A percentile compares a stretch with the other conserved stretches of the same genome.
phyloP scores from a whole-genome alignment of 2,329 filamentous ascomycete genomes.

The Alternaria triticina region DNA sequence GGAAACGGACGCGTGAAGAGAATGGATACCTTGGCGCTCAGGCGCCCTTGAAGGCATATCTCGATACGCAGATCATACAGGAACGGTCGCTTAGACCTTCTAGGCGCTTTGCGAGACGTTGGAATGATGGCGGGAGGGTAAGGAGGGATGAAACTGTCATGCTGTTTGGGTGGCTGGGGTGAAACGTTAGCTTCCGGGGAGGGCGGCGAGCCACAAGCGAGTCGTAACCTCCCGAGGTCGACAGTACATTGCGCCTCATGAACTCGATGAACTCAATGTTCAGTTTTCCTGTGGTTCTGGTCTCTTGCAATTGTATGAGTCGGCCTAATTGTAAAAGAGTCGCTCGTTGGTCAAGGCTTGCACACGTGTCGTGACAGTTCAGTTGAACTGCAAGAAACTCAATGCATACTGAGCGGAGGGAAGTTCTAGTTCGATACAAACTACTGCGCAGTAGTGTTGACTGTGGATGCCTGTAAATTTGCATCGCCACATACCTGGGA shows the following conservation, averaged over 20 bases:
- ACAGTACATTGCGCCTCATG: neutral
- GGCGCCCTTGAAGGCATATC: slow-evolving; percentile 4
- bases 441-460: neutral
- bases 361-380: neutral
- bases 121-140: neutral
- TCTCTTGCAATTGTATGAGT: neutral
- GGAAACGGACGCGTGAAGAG: slow-evolving; percentile 10
- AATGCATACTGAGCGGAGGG: neutral
- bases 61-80: slow-evolving; percentile 27
- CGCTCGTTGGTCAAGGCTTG: neutral
- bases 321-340: neutral
- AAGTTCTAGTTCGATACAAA: neutral
- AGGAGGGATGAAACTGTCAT: slow-evolving; percentile 10
- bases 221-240: neutral
- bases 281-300: neutral
- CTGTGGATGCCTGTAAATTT: neutral
- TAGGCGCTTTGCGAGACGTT: slow-evolving; percentile 1
- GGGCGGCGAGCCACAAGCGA: neutral
- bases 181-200: slow-evolving; percentile 10
- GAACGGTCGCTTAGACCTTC: neutral
- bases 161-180: slow-evolving; percentile 10
- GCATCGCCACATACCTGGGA: neutral
- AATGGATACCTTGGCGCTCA: neutral
- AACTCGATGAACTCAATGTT: neutral
- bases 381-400: neutral